Evolutionary conservation across 2,329 filamentous ascomycete species (phyloP).

Genomic region (Metarhizium humberi): DNA sequence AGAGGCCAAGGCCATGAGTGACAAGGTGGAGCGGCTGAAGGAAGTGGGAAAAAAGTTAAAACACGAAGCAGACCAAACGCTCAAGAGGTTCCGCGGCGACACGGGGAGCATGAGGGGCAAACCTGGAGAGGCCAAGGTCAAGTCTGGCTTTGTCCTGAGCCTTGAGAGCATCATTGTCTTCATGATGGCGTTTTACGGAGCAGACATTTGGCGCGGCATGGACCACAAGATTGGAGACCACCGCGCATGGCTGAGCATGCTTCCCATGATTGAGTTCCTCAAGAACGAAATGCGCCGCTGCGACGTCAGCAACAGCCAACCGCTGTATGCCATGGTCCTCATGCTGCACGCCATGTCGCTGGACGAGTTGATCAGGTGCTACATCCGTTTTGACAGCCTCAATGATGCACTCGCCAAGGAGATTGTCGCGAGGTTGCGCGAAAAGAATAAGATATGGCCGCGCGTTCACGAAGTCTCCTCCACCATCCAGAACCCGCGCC

Average conservation of each 20-base stretch:
- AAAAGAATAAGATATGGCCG: constrained; percentile 17
- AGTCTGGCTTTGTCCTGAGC: constrained; percentile 32
- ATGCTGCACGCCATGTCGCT: constrained; percentile 35
- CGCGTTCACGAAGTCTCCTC: constrained; percentile 21
- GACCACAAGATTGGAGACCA: constrained; percentile 33
- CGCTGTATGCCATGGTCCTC: constrained; percentile 31
- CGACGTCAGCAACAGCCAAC: constrained; percentile 22
- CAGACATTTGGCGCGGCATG: constrained; percentile 34
- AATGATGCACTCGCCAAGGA: constrained; percentile 5
- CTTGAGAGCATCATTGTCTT: constrained; percentile 44
- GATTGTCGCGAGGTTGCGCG: constrained; percentile 10
- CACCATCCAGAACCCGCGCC: constrained; percentile 17
- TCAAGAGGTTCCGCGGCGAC: constrained; percentile 19
- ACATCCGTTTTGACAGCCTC: constrained; percentile 14
- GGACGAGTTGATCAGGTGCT: constrained; percentile 35
- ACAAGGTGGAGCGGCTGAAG: constrained; percentile 28
- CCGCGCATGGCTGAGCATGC: constrained; percentile 31
- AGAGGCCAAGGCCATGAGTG: constrained; percentile 20
- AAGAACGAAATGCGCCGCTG: constrained; percentile 28
- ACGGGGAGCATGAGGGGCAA: constrained; percentile 14
- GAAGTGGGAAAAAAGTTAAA: constrained; percentile 41
- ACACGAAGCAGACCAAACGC: constrained; percentile 39
- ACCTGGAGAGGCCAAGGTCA: constrained; percentile 24
- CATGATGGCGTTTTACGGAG: constrained; percentile 42
- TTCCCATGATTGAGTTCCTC: constrained; percentile 33